Evolutionary conservation across 2,329 filamentous ascomycete species (phyloP).

Genomic region (Fusarium sp.): DNA sequence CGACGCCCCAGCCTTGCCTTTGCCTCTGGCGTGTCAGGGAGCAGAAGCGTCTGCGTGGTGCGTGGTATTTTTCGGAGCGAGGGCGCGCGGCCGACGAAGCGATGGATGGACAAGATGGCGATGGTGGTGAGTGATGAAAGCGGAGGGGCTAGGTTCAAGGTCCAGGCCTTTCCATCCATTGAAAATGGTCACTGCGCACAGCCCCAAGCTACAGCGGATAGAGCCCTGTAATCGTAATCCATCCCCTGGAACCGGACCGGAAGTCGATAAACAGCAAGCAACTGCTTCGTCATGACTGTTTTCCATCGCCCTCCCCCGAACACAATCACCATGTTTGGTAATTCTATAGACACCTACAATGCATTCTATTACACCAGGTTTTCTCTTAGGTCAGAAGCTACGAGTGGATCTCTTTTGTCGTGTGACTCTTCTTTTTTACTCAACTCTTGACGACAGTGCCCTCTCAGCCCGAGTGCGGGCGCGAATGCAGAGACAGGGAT

Average conservation of each 20-base stretch:
- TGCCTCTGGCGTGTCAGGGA: neutral
- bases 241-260: neutral
- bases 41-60: neutral
- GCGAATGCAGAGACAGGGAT: constrained; percentile 1
- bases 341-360: neutral
- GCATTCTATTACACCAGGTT: neutral
- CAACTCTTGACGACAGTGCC: neutral
- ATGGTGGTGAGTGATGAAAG: constrained; percentile 3
- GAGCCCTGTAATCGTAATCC: neutral
- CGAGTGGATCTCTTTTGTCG: constrained; percentile 5
- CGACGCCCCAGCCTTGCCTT: neutral
- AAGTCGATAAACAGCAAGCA: constrained; percentile 3
- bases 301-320: neutral
- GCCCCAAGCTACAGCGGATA: neutral
- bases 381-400: neutral
- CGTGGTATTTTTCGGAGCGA: constrained; percentile 8
- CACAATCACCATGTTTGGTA: neutral
- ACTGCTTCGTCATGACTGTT: neutral
- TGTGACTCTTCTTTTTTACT: constrained; percentile 2
- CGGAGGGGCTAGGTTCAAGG: neutral
- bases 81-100: neutral
- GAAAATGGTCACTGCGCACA: neutral
- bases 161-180: neutral
- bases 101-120: neutral
- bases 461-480: neutral